A percentile compares a stretch with the other conserved stretches of the same genome.
Evolutionary conservation across 2,329 filamentous ascomycete genomes (phyloP).

Genomic region (Diaporthe ampelina): DNA sequence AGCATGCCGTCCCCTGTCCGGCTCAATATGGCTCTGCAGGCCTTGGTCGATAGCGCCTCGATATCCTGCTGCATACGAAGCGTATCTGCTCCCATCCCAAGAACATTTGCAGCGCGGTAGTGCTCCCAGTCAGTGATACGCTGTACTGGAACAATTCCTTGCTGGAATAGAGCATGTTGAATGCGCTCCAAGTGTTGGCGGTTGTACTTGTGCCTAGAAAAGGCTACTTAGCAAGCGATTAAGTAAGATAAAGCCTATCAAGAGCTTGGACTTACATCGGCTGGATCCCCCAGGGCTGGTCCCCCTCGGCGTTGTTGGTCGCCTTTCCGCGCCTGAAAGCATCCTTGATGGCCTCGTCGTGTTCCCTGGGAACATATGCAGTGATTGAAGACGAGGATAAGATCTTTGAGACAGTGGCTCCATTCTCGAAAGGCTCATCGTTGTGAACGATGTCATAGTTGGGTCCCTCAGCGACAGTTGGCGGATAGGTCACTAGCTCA

Average conservation of each 20-base stretch:
- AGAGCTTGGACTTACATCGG: neutral
- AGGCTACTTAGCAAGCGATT: neutral
- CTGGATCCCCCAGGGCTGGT: neutral
- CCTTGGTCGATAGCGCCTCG: neutral
- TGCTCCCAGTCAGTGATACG: neutral
- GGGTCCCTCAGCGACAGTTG: neutral
- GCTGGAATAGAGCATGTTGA: too few relatives aligned
- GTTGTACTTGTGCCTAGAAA: neutral
- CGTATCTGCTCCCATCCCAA: neutral
- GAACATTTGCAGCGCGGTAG: neutral
- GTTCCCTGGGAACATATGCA: neutral
- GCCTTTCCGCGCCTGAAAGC: neutral
- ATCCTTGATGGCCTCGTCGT: neutral
- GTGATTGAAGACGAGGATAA: neutral
- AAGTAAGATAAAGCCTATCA: neutral
- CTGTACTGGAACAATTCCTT: neutral
- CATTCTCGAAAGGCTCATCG: constrained; percentile 2
- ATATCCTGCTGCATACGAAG: neutral
- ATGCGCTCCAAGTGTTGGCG: neutral
- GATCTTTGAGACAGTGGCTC: neutral
- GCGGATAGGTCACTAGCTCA: neutral
- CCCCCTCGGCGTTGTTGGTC: neutral
- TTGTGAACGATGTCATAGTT: neutral
- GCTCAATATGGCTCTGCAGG: neutral
- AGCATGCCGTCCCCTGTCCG: neutral